phyloP scores from a whole-genome alignment of 2,329 filamentous ascomycete genomes.

The Cladosporium sp. region DNA sequence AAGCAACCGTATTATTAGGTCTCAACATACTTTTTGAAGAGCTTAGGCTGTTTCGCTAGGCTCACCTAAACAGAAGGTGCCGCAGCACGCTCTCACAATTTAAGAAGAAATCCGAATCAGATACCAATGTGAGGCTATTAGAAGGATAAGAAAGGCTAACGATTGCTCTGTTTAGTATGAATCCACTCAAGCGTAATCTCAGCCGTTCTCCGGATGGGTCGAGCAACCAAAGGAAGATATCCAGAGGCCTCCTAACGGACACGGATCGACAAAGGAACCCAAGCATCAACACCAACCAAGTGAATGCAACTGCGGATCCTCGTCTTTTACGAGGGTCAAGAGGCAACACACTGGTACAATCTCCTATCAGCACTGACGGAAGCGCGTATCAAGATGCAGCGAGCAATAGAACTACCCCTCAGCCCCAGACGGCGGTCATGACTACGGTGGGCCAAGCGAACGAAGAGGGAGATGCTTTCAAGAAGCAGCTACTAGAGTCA shows the following conservation, averaged over 20 bases:
- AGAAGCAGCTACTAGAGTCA: not conserved
- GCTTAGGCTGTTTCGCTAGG: not conserved
- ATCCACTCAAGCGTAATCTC: not conserved
- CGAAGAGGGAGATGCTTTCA: not conserved
- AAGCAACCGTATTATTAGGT: not conserved
- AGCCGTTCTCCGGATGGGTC: constrained; percentile 13
- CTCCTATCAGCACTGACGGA: constrained; percentile 4
- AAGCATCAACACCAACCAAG: not conserved
- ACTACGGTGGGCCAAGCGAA: not conserved
- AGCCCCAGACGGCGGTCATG: not conserved
- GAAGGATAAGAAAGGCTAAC: not conserved
- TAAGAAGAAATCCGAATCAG: not conserved
- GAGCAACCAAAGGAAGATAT: not conserved
- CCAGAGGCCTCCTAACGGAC: not conserved
- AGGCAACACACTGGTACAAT: not conserved
- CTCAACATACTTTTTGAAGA: not conserved
- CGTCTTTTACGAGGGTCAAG: not conserved
- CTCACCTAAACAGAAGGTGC: not conserved
- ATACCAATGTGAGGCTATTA: not conserved
- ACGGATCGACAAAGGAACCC: not conserved
- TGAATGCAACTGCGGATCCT: constrained; percentile 6
- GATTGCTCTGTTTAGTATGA: constrained; percentile 8
- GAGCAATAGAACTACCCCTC: constrained; percentile 1
- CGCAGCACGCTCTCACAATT: not conserved
- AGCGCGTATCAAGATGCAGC: constrained; percentile 16